Percentiles rank a stretch among this genome's conserved stretches.
These are phyloP conservation scores for Aspergillus neoniger DNA, from an alignment of 2,329 filamentous ascomycete species.

Conservation along the genomic window DNA sequence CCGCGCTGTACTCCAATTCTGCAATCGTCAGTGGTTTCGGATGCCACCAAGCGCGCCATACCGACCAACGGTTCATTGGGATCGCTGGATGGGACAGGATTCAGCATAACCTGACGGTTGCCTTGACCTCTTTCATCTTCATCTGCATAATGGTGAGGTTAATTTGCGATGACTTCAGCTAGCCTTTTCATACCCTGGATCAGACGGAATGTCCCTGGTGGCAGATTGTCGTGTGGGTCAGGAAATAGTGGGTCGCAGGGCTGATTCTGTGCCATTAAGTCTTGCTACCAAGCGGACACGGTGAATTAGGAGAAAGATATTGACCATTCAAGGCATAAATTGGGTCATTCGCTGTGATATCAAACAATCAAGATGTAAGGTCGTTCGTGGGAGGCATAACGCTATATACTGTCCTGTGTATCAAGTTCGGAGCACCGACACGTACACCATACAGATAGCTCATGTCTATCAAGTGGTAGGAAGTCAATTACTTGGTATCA, in stretches of 20 bases:
- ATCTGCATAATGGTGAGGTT: conserved; percentile 11
- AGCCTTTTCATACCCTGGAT: conserved; percentile 21
- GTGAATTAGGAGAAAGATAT: not conserved
- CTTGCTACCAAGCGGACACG: not conserved
- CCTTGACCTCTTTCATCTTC: conserved; percentile 14
- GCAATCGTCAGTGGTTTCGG: not conserved
- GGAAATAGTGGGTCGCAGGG: not conserved
- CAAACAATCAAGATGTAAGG: no score
- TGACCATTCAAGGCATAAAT: no score
- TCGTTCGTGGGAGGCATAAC: not conserved
- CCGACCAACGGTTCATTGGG: conserved; percentile 43
- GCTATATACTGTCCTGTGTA: not conserved
- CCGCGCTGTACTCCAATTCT: conserved; percentile 49
- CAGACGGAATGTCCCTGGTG: conserved; percentile 31
- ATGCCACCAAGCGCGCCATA: not conserved
- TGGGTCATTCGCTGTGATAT: no score
- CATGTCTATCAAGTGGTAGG: not conserved
- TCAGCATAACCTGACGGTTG: conserved; percentile 31
- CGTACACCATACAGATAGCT: not conserved
- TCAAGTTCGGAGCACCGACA: not conserved
- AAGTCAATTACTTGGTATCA: not conserved
- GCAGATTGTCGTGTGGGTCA: conserved; percentile 10
- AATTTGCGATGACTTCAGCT: not conserved
- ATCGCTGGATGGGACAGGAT: conserved; percentile 40
- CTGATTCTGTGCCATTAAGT: conserved; percentile 15